Evolutionary conservation across 495 filamentous ascomycete species (phyloP).

Genomic region (Penicillium diatomitis): DNA sequence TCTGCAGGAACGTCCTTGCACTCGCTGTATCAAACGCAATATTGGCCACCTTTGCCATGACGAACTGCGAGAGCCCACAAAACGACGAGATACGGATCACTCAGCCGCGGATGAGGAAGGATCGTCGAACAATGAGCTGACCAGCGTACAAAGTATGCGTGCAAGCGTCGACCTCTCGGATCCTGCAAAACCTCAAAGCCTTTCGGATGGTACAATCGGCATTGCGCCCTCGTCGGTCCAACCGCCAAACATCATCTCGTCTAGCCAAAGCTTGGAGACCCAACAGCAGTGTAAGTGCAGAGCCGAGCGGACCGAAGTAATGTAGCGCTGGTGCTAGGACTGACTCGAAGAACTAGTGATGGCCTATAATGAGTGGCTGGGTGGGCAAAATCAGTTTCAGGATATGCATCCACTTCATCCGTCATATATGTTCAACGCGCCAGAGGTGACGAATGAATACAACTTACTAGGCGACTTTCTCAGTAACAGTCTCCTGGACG

Average conservation of each 20-base stretch:
- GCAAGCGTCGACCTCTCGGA: conserved; percentile 32
- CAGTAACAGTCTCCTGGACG: conserved; percentile 77
- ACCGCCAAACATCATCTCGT: conserved; percentile 23
- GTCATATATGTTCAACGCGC: conserved; percentile 90
- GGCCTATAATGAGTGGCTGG: conserved; percentile 61
- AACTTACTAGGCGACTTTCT: conserved; percentile 94
- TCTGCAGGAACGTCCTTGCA: conserved; percentile 82
- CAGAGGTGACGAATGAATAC: conserved; percentile 91
- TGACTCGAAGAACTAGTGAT: conserved; percentile 41
- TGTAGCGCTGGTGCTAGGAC: neutral
- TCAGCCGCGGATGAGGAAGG: conserved; percentile 51
- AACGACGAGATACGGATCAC: conserved; percentile 61
- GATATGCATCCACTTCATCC: conserved; percentile 92
- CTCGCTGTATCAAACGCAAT: conserved; percentile 95
- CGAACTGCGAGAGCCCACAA: conserved; percentile 74
- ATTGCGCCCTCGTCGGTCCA: conserved; percentile 27
- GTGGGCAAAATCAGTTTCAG: conserved; percentile 72
- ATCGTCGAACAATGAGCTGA: conserved; percentile 39
- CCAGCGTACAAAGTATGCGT: conserved; percentile 30
- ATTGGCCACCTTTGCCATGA: conserved; percentile 99
- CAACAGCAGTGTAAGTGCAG: conserved; percentile 66
- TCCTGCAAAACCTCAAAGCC: conserved; percentile 34
- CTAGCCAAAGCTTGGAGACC: conserved; percentile 40
- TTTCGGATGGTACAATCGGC: conserved; percentile 27
- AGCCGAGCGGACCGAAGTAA: neutral